Evolutionary conservation across 306 rosid species (phyloP), one percentile per base, ranked within the genome.

Genomic region (Lathyrus sativus): DNA sequence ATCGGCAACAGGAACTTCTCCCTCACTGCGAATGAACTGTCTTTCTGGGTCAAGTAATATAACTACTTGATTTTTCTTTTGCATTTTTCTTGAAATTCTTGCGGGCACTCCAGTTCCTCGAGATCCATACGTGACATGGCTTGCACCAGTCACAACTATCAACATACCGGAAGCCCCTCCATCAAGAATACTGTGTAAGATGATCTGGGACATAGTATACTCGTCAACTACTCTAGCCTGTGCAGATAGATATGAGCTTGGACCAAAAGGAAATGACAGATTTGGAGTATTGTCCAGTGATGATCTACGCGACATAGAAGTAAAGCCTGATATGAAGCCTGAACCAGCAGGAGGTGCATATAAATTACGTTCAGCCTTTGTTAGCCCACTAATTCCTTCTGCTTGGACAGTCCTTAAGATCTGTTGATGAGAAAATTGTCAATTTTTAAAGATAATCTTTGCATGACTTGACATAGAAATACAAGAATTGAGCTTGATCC

Each of bases 341-440:
- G 97, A 93, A 78, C 98, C 98, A 31, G 93, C 91, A 50, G 98
- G 98, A 72, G 98, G 98, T 57, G 96, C 78, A 81, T 83, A 93
- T 53, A 70, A 3, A 80, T 82, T 86, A 56, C 90, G 95, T 72
- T 93, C 96, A 9, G 81, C 91, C 77, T 85, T 85, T 42, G 96
- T 83, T 70, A 93, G 97, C 59, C 93, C 86, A 56, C 55, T 81
- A 69, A 93, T 86, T 73, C 98, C 98, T 82, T 93, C 96, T 10
- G 97, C 91, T 82, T 85, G 98, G 61, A 90, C 97, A 50, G 85
- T 90, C 77, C 98, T 82, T 73, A 90, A 76, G 73, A 93, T 79
- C 98, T 93, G 85, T 67, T 33, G 41, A 83, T 58, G 62, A 65
- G 31, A 26, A 57, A 49, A 29, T 10, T 2, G 42, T 76, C 69